These are phyloP conservation scores for Circinella umbellata DNA, from an alignment of 371 early-diverging fungal genomes.

Conservation along the genomic window DNA sequence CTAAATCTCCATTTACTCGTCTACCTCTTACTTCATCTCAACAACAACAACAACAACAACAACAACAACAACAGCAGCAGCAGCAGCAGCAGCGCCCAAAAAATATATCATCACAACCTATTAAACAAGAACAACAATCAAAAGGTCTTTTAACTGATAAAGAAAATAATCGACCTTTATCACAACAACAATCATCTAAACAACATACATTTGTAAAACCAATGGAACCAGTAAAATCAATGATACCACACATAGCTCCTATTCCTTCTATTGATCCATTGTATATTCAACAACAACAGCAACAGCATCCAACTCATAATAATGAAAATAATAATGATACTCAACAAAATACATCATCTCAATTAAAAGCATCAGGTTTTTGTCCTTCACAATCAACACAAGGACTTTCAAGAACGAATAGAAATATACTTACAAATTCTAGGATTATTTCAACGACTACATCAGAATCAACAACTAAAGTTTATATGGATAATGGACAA, in stretches of 20 bases:
- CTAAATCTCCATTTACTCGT: slow-evolving; percentile 33
- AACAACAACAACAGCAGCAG: slow-evolving; percentile 3
- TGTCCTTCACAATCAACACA: not conserved
- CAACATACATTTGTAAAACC: slow-evolving; percentile 1
- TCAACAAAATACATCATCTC: not conserved
- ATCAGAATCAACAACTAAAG: slow-evolving; percentile 17
- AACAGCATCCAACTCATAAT: not conserved
- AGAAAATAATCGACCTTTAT: slow-evolving; percentile 2
- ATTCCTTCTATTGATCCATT: not conserved
- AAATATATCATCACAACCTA: not conserved
- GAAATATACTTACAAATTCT: slow-evolving; percentile 7
- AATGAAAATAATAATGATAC: not conserved
- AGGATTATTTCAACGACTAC: slow-evolving; percentile 21
- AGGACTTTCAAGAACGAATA: not conserved
- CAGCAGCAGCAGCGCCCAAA: not conserved
- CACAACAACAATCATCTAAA: not conserved
- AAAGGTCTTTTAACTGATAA: not conserved
- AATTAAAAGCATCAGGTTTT: slow-evolving; percentile 1
- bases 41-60: slow-evolving; percentile 14
- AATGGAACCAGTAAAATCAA: not conserved
- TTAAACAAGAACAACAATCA: not conserved
- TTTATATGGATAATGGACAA: slow-evolving; percentile 17
- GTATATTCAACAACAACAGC: not conserved
- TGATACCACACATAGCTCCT: not conserved
- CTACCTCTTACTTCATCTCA: slow-evolving; percentile 1